A percentile compares a stretch with the other conserved stretches of the same genome.
Conservation (phyloP, 2,329 filamentous ascomycete species). For the Diplodia seriata region DNA sequence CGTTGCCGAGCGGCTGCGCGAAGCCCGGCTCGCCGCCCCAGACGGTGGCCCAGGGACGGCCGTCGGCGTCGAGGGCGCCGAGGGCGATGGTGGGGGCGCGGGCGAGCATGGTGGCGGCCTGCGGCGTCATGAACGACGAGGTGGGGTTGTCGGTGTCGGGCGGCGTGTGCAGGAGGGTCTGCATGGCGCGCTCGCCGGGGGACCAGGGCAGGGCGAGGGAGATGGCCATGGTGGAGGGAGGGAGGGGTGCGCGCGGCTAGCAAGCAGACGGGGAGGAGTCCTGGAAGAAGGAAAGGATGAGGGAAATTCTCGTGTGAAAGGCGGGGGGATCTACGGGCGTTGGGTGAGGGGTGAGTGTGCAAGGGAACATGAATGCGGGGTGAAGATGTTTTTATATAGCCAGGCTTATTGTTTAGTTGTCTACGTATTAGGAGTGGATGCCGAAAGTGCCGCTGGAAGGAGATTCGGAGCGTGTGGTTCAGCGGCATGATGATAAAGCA, state of each 20-base stretch:
- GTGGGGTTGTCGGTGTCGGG: conserved; percentile 69
- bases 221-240: conserved; percentile 49
- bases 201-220: conserved; percentile 63
- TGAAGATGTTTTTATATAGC: not conserved
- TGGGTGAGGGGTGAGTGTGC: no score
- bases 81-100: conserved; percentile 73
- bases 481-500: conserved; percentile 20
- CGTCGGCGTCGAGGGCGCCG: conserved; percentile 70
- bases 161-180: conserved; percentile 66
- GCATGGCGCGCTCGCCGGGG: conserved; percentile 71
- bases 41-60: conserved; percentile 76
- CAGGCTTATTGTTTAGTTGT: not conserved
- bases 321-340: not conserved
- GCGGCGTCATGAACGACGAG: conserved; percentile 64
- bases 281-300: no score
- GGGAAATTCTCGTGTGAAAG: not conserved
- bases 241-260: no score
- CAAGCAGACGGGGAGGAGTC: no score
- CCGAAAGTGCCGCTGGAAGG: not conserved
- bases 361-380: not conserved
- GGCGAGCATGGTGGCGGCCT: conserved; percentile 67
- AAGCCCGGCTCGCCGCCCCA: conserved; percentile 79
- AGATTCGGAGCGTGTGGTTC: not conserved
- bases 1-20: conserved; percentile 66
- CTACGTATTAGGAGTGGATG: not conserved